Evolutionary conservation across 1,284 basidiomycete genomes (phyloP).

Genomic region (Ceratobasidium sp.): DNA sequence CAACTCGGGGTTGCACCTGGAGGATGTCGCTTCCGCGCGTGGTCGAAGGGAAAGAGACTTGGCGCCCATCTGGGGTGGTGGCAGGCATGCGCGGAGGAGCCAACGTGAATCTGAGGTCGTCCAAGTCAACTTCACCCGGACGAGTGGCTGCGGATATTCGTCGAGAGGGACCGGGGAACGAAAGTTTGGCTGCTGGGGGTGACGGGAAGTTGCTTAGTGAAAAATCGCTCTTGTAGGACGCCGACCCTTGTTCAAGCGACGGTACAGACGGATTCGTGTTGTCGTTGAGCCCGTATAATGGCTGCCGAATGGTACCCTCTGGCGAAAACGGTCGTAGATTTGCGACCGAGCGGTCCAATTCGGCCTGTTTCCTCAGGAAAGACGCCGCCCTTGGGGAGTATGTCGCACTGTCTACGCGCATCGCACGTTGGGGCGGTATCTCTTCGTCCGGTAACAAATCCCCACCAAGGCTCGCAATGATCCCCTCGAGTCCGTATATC

Average conservation of each 20-base stretch:
- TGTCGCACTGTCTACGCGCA: conserved; percentile 1
- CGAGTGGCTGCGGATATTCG: conserved; percentile 27
- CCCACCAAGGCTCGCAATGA: conserved; percentile 50
- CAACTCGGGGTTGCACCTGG: conserved; percentile 50
- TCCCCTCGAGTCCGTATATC: conserved; percentile 62
- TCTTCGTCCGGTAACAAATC: conserved; percentile 35
- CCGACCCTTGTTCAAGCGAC: conserved; percentile 30
- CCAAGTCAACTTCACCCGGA: conserved; percentile 45
- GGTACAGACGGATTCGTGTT: conserved; percentile 46
- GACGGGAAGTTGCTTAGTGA: conserved; percentile 75
- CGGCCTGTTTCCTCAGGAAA: conserved; percentile 30
- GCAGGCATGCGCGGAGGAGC: conserved; percentile 52
- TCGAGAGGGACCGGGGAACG: conserved; percentile 35
- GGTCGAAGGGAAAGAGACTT: conserved; percentile 55
- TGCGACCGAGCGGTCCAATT: conserved; percentile 57
- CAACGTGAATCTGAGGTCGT: conserved; percentile 50
- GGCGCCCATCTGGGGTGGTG: conserved; percentile 49
- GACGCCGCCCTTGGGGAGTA: conserved; percentile 37
- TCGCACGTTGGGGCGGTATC: not conserved
- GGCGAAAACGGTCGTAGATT: conserved; percentile 64
- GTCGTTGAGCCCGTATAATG: conserved; percentile 45
- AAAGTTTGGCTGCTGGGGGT: conserved; percentile 61
- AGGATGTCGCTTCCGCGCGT: conserved; percentile 53
- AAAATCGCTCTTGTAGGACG: conserved; percentile 66
- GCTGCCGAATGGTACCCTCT: conserved; percentile 45